phyloP scores from a whole-genome alignment of 169 alveolate genomes.

The Eimeria tenella region DNA sequence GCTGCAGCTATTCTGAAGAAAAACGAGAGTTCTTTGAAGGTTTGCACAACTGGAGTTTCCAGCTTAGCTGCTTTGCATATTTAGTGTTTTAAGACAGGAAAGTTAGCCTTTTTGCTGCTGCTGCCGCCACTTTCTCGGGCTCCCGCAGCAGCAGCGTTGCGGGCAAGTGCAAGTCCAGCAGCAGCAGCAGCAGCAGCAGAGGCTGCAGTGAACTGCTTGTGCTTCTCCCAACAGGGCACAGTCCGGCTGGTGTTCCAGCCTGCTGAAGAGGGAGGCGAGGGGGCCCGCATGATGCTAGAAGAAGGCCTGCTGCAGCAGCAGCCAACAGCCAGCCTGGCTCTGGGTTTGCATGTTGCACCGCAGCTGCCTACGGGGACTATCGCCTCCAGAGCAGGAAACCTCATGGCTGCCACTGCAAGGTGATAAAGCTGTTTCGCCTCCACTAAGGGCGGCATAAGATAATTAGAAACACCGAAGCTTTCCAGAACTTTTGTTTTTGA shows the following conservation, averaged over 20 bases:
- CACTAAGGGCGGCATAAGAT: not conserved
- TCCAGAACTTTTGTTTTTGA: not conserved
- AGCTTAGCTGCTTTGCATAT: not conserved
- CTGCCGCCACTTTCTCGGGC: not conserved
- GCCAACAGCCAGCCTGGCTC: slow-evolving; percentile 47
- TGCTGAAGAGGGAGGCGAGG: slow-evolving; percentile 82
- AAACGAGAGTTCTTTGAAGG: slow-evolving; percentile 58
- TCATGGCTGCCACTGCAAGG: slow-evolving; percentile 78
- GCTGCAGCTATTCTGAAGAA: slow-evolving; percentile 80
- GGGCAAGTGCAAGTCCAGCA: not conserved
- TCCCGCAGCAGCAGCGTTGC: not conserved
- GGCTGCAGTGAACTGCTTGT: not conserved
- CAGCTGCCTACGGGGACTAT: slow-evolving; percentile 72
- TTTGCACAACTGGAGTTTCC: not conserved
- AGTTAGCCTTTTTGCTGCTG: not conserved
- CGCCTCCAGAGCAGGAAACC: slow-evolving; percentile 55
- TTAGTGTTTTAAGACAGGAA: no score
- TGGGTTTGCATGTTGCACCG: slow-evolving; percentile 78
- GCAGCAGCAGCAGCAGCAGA: not conserved
- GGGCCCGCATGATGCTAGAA: slow-evolving; percentile 78
- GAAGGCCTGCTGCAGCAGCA: slow-evolving; percentile 60
- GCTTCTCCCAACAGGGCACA: slow-evolving; percentile 76
- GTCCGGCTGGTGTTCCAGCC: slow-evolving; percentile 82
- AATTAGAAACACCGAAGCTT: not conserved
- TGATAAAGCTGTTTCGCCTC: not conserved